Evolutionary conservation across 441 rosid species (phyloP), one percentile per base, ranked within the genome.

Genomic region (Hypseocharis bilobata): DNA sequence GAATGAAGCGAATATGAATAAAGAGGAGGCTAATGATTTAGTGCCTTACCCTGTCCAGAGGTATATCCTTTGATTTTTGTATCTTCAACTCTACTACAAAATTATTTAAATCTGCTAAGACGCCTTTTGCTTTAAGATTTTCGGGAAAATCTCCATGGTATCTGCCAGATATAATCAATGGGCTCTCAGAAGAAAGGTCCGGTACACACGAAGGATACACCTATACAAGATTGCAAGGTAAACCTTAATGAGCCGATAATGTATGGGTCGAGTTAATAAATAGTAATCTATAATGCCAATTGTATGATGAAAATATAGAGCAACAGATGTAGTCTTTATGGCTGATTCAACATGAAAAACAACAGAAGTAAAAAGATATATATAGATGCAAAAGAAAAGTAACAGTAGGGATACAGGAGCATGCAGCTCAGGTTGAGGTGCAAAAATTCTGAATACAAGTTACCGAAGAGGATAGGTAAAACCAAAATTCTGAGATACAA

Each of bases 71-170:
- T 42, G 77, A 77, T 73, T 67, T 76, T 52, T 74, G 84, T 71
- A 82, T 69, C 80, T 87, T 85, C 75, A 94, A 73, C 65, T 89
- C 96, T 63, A 78, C 17, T 26, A 72, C 67, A 70, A 76, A 75
- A 68, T 69, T 77, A 74, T 81, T 88, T 70, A 77, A 70, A 84
- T 88, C 91, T 77, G 91, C 91, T 10, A 74, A 65, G 66, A 83
- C 64, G 65, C 99, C 96, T 73, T 49, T 80, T 63, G 81, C 88
- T 76, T 73, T 81, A 63, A 86, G 69, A 62, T 30, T 67, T 64
- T 77, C 86, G 0, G 98, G 98, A 62, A 91, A 86, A 54, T 73
- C 78, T 68, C 96, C 98, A 6, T 63, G 66, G 71, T 81, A 89
- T 75, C 96, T 84, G 67, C 98, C 98, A 60, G 77, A 83, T 32